Base-by-base conservation (phyloP, 2,329 filamentous ascomycete genomes). In the Aspergillus arachidicola region DNA sequence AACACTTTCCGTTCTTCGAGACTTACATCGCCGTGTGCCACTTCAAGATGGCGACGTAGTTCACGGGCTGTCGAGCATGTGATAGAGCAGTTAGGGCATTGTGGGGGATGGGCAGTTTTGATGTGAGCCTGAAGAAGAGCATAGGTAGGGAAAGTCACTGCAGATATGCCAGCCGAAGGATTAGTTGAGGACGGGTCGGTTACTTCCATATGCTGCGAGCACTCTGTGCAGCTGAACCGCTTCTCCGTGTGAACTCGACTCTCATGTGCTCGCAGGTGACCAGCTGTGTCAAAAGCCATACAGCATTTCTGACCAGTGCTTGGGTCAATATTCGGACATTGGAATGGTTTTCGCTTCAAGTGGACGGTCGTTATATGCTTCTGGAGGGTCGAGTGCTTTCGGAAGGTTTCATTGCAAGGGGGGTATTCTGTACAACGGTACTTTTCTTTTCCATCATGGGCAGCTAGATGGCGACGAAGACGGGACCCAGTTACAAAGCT, bases 361-460 rank as follows among this genome's bases (percentile, higher is more conserved):
- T 98, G 94, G 14, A 89, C 89, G 11, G 87, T 86, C 59, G 89
- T 87, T 66, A 97, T 86, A 75, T 98, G 94, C 58, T 91, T 89
- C 74, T 94, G 88, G 19, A 97, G 84, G 0, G 93, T 96, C 68
- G 93, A 89, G 74, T 93, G 90, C 78, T 97, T 97, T 65, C 94
- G 87, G 76, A 97, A 98, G 23, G 87, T 88, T 78, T 92, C 86
- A 21, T 86, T 85, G 78, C 93, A 97, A 0, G 85, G 87, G 1
- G 86, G 84, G 69, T 87, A 89, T 38, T 87, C 89, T 26, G 85
- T 87, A 73, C 93, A 97, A 62, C 86, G 84, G 72, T 90, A 93
- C 59, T 90, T 85, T 73, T 95, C 90, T 68, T 89, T 87, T 59
- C 90, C 90, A 72, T 91, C 86, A 75, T 97, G 94, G 1, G 91